A percentile compares a stretch with the other conserved stretches of the same genome.
Conservation (phyloP, 495 filamentous ascomycete species). For the Tuber umbilicatum region DNA sequence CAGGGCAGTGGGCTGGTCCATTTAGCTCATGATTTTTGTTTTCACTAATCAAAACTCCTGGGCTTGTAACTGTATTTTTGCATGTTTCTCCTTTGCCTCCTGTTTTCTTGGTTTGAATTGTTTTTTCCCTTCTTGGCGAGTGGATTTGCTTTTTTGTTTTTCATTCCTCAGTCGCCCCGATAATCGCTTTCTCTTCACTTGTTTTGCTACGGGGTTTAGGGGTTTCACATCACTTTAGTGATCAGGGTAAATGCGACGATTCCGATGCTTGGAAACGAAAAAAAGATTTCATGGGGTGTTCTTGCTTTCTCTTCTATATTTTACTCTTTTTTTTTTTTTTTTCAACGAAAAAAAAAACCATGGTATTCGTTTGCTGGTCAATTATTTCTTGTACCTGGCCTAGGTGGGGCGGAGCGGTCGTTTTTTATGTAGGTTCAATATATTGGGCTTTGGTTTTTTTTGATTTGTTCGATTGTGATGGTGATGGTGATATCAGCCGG, state of each 20-base stretch:
- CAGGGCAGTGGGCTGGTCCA: not conserved
- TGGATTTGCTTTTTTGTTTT: not conserved
- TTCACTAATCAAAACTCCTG: not conserved
- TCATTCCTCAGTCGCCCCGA: not conserved
- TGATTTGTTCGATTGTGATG: not conserved
- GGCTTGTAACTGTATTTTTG: conserved; percentile 1
- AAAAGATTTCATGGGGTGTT: not conserved
- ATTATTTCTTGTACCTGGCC: not conserved
- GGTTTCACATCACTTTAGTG: not conserved
- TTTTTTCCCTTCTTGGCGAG: not conserved
- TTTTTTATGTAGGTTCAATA: conserved; percentile 5
- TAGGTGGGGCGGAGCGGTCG: not conserved
- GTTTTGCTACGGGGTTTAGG: not conserved
- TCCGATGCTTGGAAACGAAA: not conserved
- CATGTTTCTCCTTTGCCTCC: not conserved
- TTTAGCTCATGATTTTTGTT: not conserved
- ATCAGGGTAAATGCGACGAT: not conserved
- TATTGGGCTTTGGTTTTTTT: not conserved
- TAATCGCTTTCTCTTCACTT: not conserved
- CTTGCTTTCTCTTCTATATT: not conserved
- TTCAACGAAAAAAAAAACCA: not conserved
- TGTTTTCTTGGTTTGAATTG: not conserved
- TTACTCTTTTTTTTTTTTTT: not conserved
- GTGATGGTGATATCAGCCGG: not conserved
- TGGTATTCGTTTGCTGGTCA: not conserved